Conservation (phyloP, 2,329 filamentous ascomycete species). For the Pseudopithomyces maydicus region DNA sequence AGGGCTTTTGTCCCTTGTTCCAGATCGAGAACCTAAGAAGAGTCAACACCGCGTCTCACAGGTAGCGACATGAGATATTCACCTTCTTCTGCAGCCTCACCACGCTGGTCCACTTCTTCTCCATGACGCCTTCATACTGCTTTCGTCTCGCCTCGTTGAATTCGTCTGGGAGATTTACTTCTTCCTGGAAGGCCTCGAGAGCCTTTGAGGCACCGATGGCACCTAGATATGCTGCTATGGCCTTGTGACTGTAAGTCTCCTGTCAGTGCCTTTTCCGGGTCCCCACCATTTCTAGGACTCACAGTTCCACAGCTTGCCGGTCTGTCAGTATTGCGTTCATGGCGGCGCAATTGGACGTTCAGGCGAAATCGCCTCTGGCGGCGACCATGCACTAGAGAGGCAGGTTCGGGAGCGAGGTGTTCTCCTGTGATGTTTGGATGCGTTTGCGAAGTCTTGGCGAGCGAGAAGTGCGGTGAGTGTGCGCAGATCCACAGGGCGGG, state of each 20-base stretch:
- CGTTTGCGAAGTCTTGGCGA: slow-evolving; percentile 21
- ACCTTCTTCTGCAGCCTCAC: slow-evolving; percentile 96
- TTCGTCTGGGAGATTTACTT: slow-evolving; percentile 72
- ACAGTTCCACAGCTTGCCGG: slow-evolving; percentile 89
- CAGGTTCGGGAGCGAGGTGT: neutral
- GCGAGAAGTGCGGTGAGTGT: slow-evolving; percentile 20
- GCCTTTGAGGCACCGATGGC: slow-evolving; percentile 73
- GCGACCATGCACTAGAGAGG: slow-evolving; percentile 37
- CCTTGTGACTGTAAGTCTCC: slow-evolving; percentile 73
- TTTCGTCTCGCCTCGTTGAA: slow-evolving; percentile 84
- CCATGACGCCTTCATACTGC: slow-evolving; percentile 90
- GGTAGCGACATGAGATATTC: slow-evolving; percentile 20
- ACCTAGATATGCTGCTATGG: slow-evolving; percentile 85
- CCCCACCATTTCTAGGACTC: slow-evolving; percentile 48
- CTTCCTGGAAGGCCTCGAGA: slow-evolving; percentile 74
- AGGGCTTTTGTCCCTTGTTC: slow-evolving; percentile 75
- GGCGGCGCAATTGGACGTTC: slow-evolving; percentile 40
- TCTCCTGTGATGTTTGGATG: slow-evolving; percentile 19
- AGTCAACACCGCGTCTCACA: slow-evolving; percentile 17
- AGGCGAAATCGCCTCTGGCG: slow-evolving; percentile 23
- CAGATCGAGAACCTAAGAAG: slow-evolving; percentile 84
- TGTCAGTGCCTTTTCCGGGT: slow-evolving; percentile 14
- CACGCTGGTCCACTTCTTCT: slow-evolving; percentile 99
- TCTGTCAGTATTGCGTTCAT: slow-evolving; percentile 79
- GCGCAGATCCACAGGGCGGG: neutral